These are phyloP conservation scores for Coemansia sp. DNA, from an alignment of 192 early-diverging fungal species.

Conservation along the genomic window DNA sequence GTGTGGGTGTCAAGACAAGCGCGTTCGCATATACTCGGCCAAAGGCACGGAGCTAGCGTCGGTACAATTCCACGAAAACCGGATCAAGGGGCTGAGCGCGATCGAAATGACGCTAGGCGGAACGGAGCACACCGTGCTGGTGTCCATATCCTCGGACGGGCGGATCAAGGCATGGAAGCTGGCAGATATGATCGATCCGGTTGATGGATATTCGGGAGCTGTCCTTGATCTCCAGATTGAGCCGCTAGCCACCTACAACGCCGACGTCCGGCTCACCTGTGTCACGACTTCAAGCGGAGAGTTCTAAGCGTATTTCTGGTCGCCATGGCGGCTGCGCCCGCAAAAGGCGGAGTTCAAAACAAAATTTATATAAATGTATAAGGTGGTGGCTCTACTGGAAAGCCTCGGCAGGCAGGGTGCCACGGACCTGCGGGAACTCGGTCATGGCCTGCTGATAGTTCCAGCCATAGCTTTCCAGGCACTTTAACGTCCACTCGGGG, in stretches of 20 bases:
- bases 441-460: conserved; percentile 41
- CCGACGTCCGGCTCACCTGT: conserved; percentile 59
- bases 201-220: neutral
- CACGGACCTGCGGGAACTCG: conserved; percentile 38
- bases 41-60: conserved; percentile 34
- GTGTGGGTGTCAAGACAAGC: conserved; percentile 50
- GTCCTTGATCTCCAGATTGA: conserved; percentile 6
- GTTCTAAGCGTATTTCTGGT: conserved; percentile 7
- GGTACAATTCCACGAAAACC: conserved; percentile 33
- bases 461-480: conserved; percentile 44
- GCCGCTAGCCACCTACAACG: conserved; percentile 56
- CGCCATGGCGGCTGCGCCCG: neutral
- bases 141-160: conserved; percentile 71
- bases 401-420: conserved; percentile 32
- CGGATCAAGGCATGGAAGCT: conserved; percentile 67
- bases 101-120: conserved; percentile 32
- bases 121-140: conserved; percentile 39
- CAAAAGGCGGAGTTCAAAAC: neutral
- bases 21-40: conserved; percentile 36
- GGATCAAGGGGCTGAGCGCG: conserved; percentile 33
- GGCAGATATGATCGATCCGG: conserved; percentile 45
- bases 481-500: conserved; percentile 44
- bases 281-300: conserved; percentile 24
- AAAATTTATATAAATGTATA: conserved; percentile 8
- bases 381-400: too few relatives aligned